These are phyloP conservation scores for Tilletiopsis washingtonensis DNA, from an alignment of 1,284 basidiomycete species.

Conservation along the genomic window DNA sequence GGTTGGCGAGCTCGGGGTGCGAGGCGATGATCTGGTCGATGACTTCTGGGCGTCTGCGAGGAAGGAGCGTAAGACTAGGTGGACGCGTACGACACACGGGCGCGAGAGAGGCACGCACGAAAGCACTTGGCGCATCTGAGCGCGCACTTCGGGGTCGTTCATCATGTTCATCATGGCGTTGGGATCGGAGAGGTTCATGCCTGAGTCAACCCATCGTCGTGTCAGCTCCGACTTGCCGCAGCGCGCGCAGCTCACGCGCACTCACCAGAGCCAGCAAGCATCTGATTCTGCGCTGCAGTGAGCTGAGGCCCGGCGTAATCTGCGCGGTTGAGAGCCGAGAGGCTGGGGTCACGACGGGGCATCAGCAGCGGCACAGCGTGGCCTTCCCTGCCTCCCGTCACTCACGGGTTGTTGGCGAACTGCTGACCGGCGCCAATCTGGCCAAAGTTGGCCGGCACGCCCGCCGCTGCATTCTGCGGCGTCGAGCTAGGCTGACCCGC, in stretches of 20 bases:
- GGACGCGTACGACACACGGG: too few species aligned
- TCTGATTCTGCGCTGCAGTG: slow-evolving; percentile 28
- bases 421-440: slow-evolving; percentile 43
- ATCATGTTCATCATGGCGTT: slow-evolving; percentile 43
- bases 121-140: slow-evolving; percentile 42
- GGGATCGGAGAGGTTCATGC: slow-evolving; percentile 41
- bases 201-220: not conserved
- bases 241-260: too few species aligned
- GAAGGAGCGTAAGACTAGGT: not conserved
- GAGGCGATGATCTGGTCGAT: slow-evolving; percentile 43
- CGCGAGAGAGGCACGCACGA: not conserved
- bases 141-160: slow-evolving; percentile 39
- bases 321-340: slow-evolving; percentile 39
- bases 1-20: slow-evolving; percentile 37
- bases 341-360: too few species aligned
- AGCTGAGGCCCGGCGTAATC: slow-evolving; percentile 45
- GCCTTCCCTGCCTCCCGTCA: too few species aligned
- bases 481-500: slow-evolving; percentile 1
- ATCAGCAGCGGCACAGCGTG: too few species aligned
- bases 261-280: slow-evolving; percentile 4
- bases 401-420: slow-evolving; percentile 44
- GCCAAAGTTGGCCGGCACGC: slow-evolving; percentile 39
- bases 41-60: slow-evolving; percentile 29
- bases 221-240: too few species aligned
- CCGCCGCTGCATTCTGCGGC: slow-evolving; percentile 20